phyloP scores from a whole-genome alignment of 805 yeast genomes.

The Nakazawaea siamensis region DNA sequence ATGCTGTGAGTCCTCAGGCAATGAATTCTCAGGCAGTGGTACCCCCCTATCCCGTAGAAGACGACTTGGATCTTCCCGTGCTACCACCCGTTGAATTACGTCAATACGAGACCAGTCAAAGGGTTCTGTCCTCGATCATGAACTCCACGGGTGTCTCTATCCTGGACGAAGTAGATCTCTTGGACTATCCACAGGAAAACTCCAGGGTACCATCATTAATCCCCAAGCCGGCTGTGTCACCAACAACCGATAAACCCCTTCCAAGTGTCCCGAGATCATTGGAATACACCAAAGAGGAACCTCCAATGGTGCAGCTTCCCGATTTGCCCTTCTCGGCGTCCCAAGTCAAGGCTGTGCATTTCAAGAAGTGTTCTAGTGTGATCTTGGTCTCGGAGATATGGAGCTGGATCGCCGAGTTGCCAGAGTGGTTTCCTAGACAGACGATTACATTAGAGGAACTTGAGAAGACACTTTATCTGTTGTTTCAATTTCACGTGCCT shows the following conservation, averaged over 20 bases:
- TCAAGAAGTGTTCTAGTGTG: constrained; percentile 36
- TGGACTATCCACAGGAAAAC: constrained; percentile 1
- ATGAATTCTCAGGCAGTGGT: not conserved
- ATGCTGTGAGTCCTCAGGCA: not conserved
- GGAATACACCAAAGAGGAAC: constrained; percentile 6
- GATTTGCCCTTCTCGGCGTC: constrained; percentile 49
- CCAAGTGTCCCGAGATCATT: constrained; percentile 4
- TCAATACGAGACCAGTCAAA: constrained; percentile 3
- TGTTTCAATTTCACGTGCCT: constrained; percentile 5
- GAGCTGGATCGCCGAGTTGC: constrained; percentile 42
- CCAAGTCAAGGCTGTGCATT: constrained; percentile 37
- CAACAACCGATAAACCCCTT: constrained; percentile 5
- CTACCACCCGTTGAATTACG: constrained; percentile 6
- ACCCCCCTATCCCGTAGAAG: constrained; percentile 2
- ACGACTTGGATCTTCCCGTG: constrained; percentile 3
- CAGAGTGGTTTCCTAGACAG: constrained; percentile 45
- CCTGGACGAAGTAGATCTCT: not conserved
- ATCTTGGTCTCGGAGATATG: constrained; percentile 41
- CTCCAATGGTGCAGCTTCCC: constrained; percentile 42
- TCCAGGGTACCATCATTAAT: too few relatives aligned
- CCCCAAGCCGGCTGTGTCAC: not conserved
- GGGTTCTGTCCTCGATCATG: constrained; percentile 9
- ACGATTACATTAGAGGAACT: constrained; percentile 43
- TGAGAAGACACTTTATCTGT: constrained; percentile 33
- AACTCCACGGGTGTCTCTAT: constrained; percentile 10